Percentiles rank a stretch among this genome's conserved stretches.
Conservation (phyloP, 2,329 filamentous ascomycete species). For the Hymenoscyphus infarciens region DNA sequence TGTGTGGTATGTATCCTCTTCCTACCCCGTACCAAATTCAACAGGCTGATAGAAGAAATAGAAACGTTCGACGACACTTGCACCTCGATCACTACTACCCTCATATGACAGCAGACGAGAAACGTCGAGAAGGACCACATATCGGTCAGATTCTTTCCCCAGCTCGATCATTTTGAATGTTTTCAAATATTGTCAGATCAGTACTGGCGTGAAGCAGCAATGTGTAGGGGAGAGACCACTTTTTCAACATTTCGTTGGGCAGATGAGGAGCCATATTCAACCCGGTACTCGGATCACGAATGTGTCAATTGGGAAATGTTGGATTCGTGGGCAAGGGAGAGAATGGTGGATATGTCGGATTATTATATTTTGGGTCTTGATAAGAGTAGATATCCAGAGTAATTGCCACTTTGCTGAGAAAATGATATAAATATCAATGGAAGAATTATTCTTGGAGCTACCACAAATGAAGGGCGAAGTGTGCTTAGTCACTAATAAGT, state of each 20-base stretch:
- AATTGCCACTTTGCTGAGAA: no score
- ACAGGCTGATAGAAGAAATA: neutral
- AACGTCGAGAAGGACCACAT: constrained; percentile 8
- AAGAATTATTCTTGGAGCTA: no score
- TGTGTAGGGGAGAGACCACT: constrained; percentile 13
- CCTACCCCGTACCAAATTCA: neutral
- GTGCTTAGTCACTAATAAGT: no score
- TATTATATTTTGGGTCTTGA: constrained; percentile 8
- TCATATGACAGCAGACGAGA: constrained; percentile 13
- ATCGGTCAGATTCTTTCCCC: neutral
- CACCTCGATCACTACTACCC: constrained; percentile 14
- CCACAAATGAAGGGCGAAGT: no score
- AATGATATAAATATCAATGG: no score
- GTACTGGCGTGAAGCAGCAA: constrained; percentile 15
- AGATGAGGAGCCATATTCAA: constrained; percentile 14
- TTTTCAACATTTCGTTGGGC: constrained; percentile 12
- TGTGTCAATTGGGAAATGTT: constrained; percentile 14
- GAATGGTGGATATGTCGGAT: constrained; percentile 10
- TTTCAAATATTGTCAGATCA: constrained; percentile 6
- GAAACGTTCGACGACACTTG: constrained; percentile 12
- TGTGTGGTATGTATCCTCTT: neutral
- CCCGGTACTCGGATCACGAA: constrained; percentile 10
- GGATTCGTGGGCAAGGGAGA: constrained; percentile 8
- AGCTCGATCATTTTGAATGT: neutral
- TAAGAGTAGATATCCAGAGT: neutral